phyloP scores from a whole-genome alignment of 2,329 filamentous ascomycete genomes.

The Helminthosporium solani region DNA sequence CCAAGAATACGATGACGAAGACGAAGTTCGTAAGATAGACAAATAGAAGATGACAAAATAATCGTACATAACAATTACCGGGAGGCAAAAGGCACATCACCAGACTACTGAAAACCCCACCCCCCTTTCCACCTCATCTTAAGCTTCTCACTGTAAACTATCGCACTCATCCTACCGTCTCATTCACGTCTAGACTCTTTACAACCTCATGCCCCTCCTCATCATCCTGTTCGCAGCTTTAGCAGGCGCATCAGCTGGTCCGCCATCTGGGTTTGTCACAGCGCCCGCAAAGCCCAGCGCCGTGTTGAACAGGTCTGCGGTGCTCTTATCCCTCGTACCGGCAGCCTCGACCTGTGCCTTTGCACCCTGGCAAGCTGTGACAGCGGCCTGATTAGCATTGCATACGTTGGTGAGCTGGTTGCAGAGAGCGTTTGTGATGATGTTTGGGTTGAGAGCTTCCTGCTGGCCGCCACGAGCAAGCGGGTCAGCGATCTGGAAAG shows the following conservation, averaged over 20 bases:
- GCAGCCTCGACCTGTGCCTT: conserved; percentile 54
- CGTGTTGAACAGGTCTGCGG: conserved; percentile 45
- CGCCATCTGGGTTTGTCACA: conserved; percentile 35
- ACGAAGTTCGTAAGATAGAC: neutral
- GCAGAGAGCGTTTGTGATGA: conserved; percentile 72
- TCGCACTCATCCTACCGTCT: neutral
- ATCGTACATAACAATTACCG: neutral
- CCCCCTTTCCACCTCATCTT: neutral
- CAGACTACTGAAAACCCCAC: neutral
- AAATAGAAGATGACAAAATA: neutral
- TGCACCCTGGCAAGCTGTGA: conserved; percentile 54
- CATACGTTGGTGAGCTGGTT: conserved; percentile 69
- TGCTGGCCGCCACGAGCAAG: conserved; percentile 62
- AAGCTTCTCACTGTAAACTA: neutral
- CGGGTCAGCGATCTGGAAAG: conserved; percentile 67
- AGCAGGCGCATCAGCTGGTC: conserved; percentile 23
- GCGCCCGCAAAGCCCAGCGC: conserved; percentile 42
- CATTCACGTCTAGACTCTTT: neutral
- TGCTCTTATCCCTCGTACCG: conserved; percentile 43
- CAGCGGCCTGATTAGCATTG: conserved; percentile 61
- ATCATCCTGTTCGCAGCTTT: conserved; percentile 21
- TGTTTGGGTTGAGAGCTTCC: conserved; percentile 70
- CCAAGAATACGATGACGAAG: neutral
- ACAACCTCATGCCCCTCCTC: conserved; percentile 10
- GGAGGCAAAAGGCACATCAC: neutral